A percentile compares a stretch with the other conserved stretches of the same genome.
Evolutionary conservation across 345 rosid species (phyloP).

Genomic region (Balakata baccata): DNA sequence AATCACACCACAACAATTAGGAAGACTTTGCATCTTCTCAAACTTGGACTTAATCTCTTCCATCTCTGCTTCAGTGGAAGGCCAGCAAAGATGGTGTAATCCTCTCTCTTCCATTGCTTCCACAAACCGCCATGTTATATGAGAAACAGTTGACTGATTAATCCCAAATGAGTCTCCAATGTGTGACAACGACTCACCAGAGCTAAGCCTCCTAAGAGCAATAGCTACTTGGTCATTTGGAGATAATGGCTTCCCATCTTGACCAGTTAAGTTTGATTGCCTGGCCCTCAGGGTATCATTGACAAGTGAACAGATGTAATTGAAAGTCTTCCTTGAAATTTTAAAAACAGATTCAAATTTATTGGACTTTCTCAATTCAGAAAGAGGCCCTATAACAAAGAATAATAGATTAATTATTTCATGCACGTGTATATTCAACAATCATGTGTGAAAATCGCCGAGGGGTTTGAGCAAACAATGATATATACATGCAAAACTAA

Average conservation of each 20-base stretch:
- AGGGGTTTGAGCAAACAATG: background rate
- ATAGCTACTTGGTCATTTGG: constrained; percentile 62
- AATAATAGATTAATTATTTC: background rate
- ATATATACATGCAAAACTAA: background rate
- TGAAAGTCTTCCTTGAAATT: constrained; percentile 64
- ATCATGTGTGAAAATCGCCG: background rate
- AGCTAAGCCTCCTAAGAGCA: constrained; percentile 72
- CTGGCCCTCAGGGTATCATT: constrained; percentile 55
- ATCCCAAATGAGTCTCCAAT: constrained; percentile 64
- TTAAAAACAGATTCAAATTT: constrained; percentile 61
- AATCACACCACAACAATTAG: constrained; percentile 63
- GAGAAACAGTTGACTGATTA: constrained; percentile 73
- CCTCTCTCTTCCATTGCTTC: constrained; percentile 77
- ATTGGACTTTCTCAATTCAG: constrained; percentile 42
- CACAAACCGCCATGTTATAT: constrained; percentile 73
- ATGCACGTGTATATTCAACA: background rate
- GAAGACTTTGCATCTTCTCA: constrained; percentile 62
- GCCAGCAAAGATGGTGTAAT: constrained; percentile 62
- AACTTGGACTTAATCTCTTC: constrained; percentile 53
- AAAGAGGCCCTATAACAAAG: constrained; percentile 38
- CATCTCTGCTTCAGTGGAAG: constrained; percentile 43
- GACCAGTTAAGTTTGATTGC: constrained; percentile 45
- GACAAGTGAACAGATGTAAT: constrained; percentile 67
- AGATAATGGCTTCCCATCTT: constrained; percentile 47
- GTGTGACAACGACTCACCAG: constrained; percentile 66